Base-by-base conservation (phyloP, 345 rosid genomes). In the Noccaea bulbosa region DNA sequence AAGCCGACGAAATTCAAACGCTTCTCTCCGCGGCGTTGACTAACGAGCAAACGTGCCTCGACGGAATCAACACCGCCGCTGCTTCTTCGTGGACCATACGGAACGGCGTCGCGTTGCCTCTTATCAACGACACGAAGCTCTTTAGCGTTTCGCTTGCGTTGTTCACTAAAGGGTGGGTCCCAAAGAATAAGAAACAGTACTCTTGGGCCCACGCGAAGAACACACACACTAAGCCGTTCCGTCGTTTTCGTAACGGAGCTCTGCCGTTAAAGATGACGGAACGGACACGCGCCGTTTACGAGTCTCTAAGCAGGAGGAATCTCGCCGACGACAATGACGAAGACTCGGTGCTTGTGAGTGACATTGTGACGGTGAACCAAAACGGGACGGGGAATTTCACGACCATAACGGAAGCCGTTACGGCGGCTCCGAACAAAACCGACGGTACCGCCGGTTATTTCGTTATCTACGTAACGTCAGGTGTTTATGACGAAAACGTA, bases 381-480 rank as follows among this genome's bases (percentile, higher is more conserved):
- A 78, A 94, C 62, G 96, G 96, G 8, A 78, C 72, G n/a, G 99
- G 90, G 3, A 86, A 91, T 70, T 93, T 87, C 78, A 73, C 84
- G 8, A 78, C 90, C 48, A 89, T 93, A 40, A 80, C 52, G 33
- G 97, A 89, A 0, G 99, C 99, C 4, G 11, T 94, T 14, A 47
- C 78, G 2, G 87, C 76, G 0, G 97, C 97, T 33, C 99, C 99
- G 5, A 88, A 89, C 51, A 91, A 89, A 3, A 83, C 86, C 0
- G 60, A 78, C 6, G 85, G 83, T 17, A 44, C 10, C 2, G 72
- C 68, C 0, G 97, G 99, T 6, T 94, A 91, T 73, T 91, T 86
- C 77, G 65, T 94, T 87, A 84, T 94, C 35, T 87, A 83, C 43
- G 72, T 91, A 54, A 80, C 78, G 0, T 83, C 87, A 0, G 99